Conservation (phyloP, 345 rosid genomes). For the Arabidopsis thaliana region TAIR10.1 NC_003076.8:9514001-9514500, state of each 20-base stretch:
- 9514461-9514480: constrained; percentile 81
- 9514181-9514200: constrained; percentile 88
- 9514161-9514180: constrained; percentile 74
- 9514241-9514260: constrained; percentile 51
- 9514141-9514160: constrained; percentile 70
- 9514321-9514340: constrained; percentile 25
- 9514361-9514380: constrained; percentile 74
- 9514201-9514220: constrained; percentile 84
- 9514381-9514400: constrained; percentile 69
- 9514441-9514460: constrained; percentile 67
- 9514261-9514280: constrained; percentile 20
- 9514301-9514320: background rate
- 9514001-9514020: background rate
- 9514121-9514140: constrained; percentile 63
- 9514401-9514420: constrained; percentile 81
- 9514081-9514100: constrained; percentile 65
- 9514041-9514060: constrained; percentile 25
- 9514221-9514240: constrained; percentile 85
- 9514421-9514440: constrained; percentile 80
- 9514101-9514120: constrained; percentile 70
- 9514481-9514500: constrained; percentile 85
- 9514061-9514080: constrained; percentile 78
- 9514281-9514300: constrained; percentile 1
- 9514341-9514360: constrained; percentile 91
- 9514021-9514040: constrained; percentile 12